A percentile compares a stretch with the other conserved stretches of the same genome.
These are phyloP conservation scores for Parmelia sp. DNA, from an alignment of 495 filamentous ascomycete genomes.

Conservation along the genomic window DNA sequence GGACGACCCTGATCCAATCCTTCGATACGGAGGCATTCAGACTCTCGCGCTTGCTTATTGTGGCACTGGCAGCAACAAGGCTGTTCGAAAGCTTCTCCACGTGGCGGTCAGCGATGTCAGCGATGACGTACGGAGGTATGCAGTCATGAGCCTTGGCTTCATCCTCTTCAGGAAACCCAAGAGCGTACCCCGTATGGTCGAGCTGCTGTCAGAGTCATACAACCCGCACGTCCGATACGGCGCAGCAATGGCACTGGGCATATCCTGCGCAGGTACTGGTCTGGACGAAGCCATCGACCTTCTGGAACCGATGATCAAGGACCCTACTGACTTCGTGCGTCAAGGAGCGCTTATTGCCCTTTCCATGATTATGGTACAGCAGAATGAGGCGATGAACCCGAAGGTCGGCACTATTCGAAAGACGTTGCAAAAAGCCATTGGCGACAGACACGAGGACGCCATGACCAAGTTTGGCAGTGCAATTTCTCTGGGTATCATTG, in stretches of 20 bases:
- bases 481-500: conserved; percentile 91
- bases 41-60: conserved; percentile 98
- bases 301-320: conserved; percentile 98
- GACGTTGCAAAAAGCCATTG: conserved; percentile 81
- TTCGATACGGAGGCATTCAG: conserved; percentile 97
- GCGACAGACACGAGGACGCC: conserved; percentile 95
- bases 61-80: conserved; percentile 96
- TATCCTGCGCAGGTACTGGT: conserved; percentile 95
- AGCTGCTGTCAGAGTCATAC: conserved; percentile 94
- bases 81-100: conserved; percentile 93
- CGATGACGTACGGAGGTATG: conserved; percentile 91
- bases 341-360: conserved; percentile 94
- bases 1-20: conserved; percentile 85
- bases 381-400: conserved; percentile 93
- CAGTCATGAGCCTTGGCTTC: conserved; percentile 98
- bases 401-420: conserved; percentile 78
- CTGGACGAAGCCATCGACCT: conserved; percentile 95
- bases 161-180: conserved; percentile 97
- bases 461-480: conserved; percentile 99
- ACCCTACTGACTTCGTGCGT: conserved; percentile 95
- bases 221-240: conserved; percentile 98
- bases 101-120: conserved; percentile 97
- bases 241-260: conserved; percentile 96
- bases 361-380: conserved; percentile 96
- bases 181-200: conserved; percentile 98